Conservation (phyloP, 371 early-diverging fungal species). For the Apophysomyces trapeziformis region DNA sequence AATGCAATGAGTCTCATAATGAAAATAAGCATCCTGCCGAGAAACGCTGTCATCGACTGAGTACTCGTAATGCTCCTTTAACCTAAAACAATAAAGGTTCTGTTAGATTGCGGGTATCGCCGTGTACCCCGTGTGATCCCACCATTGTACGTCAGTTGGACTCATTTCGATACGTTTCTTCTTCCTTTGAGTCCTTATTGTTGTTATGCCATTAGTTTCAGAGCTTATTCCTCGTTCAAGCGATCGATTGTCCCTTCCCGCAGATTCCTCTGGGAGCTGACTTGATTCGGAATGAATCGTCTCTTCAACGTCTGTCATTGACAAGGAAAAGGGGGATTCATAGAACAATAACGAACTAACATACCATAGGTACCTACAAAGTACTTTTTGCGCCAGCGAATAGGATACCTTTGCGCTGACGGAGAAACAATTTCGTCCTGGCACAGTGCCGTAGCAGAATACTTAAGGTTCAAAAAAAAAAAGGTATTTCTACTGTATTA, state of each 20-base stretch:
- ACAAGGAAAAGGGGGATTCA: no score
- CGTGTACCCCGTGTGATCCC: background rate
- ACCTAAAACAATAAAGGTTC: background rate
- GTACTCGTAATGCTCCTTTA: background rate
- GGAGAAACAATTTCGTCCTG: no score
- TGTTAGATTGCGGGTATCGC: background rate
- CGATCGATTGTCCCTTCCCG: background rate
- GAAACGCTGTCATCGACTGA: background rate
- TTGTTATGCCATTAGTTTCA: background rate
- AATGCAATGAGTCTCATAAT: background rate
- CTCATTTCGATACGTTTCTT: conserved; percentile 1
- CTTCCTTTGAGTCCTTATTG: background rate
- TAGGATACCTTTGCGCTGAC: no score
- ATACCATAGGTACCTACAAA: no score
- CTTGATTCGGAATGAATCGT: background rate
- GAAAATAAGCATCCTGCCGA: background rate
- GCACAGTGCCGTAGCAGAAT: no score
- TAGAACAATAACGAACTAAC: no score
- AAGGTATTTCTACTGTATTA: no score
- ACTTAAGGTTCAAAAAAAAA: no score
- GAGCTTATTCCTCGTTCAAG: background rate
- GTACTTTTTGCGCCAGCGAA: no score
- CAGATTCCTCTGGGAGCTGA: background rate
- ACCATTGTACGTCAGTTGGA: background rate
- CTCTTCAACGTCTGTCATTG: background rate